These are phyloP conservation scores for Fusarium agapanthi DNA, from an alignment of 2,329 filamentous ascomycete species.

Conservation along the genomic window DNA sequence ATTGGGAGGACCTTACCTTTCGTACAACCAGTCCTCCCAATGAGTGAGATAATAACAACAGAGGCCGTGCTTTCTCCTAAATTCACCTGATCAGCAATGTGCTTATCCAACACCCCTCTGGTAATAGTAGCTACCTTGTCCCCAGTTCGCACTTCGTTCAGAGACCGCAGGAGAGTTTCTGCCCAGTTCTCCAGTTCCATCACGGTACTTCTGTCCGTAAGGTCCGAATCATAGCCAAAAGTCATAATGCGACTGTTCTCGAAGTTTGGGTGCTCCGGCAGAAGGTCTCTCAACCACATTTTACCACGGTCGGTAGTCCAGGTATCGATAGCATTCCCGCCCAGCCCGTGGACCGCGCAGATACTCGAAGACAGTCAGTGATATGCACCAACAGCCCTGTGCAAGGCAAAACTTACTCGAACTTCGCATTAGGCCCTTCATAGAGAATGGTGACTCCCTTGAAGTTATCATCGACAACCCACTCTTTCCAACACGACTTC, in stretches of 20 bases:
- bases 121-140: neutral
- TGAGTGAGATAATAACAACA: neutral
- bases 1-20: neutral
- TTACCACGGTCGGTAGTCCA: fast-evolving
- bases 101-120: fast-evolving
- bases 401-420: neutral
- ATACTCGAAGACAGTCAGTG: neutral
- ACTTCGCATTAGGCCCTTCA: fast-evolving
- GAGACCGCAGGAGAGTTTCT: fast-evolving
- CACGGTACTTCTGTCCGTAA: fast-evolving
- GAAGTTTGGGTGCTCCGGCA: fast-evolving
- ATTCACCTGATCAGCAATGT: neutral
- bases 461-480: fast-evolving
- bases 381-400: fast-evolving
- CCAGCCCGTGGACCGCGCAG: neutral
- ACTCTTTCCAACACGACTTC: neutral
- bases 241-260: neutral
- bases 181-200: neutral
- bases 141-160: neutral
- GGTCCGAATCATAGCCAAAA: neutral
- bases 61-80: fast-evolving
- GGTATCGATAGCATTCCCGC: fast-evolving
- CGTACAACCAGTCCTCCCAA: neutral
- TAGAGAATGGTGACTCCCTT: fast-evolving
- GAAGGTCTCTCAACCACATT: neutral